Conservation (phyloP, 345 rosid genomes). For the Triadica sebifera region DNA sequence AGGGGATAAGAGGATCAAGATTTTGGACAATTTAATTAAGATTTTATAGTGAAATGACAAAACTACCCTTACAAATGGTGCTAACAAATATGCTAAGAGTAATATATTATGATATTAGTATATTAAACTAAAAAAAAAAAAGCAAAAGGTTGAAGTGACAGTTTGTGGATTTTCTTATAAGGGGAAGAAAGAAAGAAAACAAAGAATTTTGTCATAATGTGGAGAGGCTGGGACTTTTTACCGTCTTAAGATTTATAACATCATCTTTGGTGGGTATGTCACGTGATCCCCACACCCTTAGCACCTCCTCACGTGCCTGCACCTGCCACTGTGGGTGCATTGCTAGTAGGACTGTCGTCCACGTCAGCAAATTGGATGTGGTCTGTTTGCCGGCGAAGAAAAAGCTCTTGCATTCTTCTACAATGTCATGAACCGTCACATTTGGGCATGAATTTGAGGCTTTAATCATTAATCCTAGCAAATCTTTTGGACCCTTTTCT, state of each 20-base stretch:
- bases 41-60: neutral
- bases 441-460: slow-evolving; percentile 35
- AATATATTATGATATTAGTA: too few relatives aligned
- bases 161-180: neutral
- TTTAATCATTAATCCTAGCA: slow-evolving; percentile 30
- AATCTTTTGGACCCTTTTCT: slow-evolving; percentile 26
- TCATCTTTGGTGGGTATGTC: slow-evolving; percentile 39
- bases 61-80: neutral
- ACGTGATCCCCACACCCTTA: slow-evolving; percentile 53
- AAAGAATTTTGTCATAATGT: neutral
- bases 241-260: slow-evolving; percentile 40
- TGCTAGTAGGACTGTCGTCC: slow-evolving; percentile 61
- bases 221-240: neutral
- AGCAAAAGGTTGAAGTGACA: too few relatives aligned
- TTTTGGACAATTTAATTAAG: neutral
- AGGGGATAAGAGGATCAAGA: neutral
- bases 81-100: neutral
- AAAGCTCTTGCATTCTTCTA: slow-evolving; percentile 70
- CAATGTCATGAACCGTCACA: slow-evolving; percentile 38
- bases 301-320: slow-evolving; percentile 64
- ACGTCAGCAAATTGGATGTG: slow-evolving; percentile 57
- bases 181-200: neutral
- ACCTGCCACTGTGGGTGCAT: slow-evolving; percentile 61
- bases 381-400: slow-evolving; percentile 74
- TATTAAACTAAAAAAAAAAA: too few relatives aligned